Evolutionary conservation across 2,329 filamentous ascomycete genomes (phyloP).

Genomic region (Penicillium psychrosexuale): DNA sequence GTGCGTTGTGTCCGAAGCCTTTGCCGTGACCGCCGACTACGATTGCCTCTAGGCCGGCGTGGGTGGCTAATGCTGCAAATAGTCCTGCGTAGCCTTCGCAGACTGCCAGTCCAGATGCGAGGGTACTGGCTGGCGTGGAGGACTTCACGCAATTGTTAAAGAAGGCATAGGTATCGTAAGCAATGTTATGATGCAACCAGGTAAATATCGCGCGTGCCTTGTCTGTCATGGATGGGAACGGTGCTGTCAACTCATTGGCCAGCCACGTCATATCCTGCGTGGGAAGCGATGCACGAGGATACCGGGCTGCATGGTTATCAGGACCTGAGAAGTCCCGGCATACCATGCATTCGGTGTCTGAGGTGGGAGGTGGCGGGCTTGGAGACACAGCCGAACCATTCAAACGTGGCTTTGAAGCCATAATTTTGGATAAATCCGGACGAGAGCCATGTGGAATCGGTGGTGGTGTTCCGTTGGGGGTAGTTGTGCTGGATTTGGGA

Average conservation of each 20-base stretch:
- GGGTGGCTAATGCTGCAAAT: slow-evolving; percentile 72
- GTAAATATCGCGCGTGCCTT: slow-evolving; percentile 91
- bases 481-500: slow-evolving; percentile 16
- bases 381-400: slow-evolving; percentile 19
- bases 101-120: slow-evolving; percentile 76
- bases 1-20: slow-evolving; percentile 68
- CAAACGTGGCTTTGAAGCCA: slow-evolving; percentile 51
- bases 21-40: slow-evolving; percentile 80
- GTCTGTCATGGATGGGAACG: slow-evolving; percentile 79
- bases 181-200: slow-evolving; percentile 92
- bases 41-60: slow-evolving; percentile 74
- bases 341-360: slow-evolving; percentile 59
- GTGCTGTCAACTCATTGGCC: slow-evolving; percentile 71
- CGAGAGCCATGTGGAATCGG: slow-evolving; percentile 55
- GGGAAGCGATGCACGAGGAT: slow-evolving; percentile 70
- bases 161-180: slow-evolving; percentile 77
- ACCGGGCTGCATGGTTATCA: slow-evolving; percentile 73
- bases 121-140: slow-evolving; percentile 67
- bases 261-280: slow-evolving; percentile 67
- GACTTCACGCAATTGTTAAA: slow-evolving; percentile 67
- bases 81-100: slow-evolving; percentile 88
- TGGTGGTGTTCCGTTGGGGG: slow-evolving; percentile 35
- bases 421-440: slow-evolving; percentile 57
- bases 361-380: slow-evolving; percentile 13
- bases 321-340: slow-evolving; percentile 86